phyloP scores from a whole-genome alignment of 257 asterid genomes.

The Jacaranda copaia region DNA sequence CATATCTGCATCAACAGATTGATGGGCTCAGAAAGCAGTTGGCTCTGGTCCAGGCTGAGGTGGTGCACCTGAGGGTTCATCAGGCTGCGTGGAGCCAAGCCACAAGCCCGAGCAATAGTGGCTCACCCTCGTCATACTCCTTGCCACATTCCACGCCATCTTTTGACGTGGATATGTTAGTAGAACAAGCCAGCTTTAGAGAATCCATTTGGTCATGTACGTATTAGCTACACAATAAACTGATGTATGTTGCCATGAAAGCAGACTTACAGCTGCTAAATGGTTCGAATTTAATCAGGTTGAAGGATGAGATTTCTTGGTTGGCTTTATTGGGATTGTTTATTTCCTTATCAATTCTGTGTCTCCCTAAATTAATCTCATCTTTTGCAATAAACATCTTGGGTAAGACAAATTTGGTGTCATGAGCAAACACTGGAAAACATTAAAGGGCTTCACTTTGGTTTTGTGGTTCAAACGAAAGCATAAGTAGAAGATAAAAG shows the following conservation, averaged over 20 bases:
- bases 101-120: constrained; percentile 42
- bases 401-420: not conserved
- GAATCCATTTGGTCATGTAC: constrained; percentile 40
- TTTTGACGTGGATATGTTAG: constrained; percentile 63
- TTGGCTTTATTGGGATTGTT: constrained; percentile 22
- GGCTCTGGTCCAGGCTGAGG: constrained; percentile 61
- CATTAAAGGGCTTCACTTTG: constrained; percentile 11
- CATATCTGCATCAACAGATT: constrained; percentile 63
- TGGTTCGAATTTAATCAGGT: not conserved
- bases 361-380: not conserved
- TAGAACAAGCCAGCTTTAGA: constrained; percentile 23
- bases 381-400: not conserved
- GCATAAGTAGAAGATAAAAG: constrained; percentile 31
- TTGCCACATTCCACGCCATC: constrained; percentile 46
- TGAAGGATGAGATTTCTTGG: not conserved
- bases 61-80: constrained; percentile 59
- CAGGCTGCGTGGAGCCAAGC: constrained; percentile 47
- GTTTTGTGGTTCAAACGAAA: constrained; percentile 32
- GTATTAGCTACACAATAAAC: constrained; percentile 10
- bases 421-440: constrained; percentile 5
- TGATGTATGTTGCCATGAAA: not conserved
- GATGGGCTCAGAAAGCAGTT: constrained; percentile 52
- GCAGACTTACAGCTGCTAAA: not conserved
- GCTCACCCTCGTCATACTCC: constrained; percentile 52
- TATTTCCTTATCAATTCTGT: not conserved